Percentiles rank a stretch among this genome's conserved stretches.
Conservation (phyloP, 495 filamentous ascomycete genomes). For the Sordaria brevicollis region DNA sequence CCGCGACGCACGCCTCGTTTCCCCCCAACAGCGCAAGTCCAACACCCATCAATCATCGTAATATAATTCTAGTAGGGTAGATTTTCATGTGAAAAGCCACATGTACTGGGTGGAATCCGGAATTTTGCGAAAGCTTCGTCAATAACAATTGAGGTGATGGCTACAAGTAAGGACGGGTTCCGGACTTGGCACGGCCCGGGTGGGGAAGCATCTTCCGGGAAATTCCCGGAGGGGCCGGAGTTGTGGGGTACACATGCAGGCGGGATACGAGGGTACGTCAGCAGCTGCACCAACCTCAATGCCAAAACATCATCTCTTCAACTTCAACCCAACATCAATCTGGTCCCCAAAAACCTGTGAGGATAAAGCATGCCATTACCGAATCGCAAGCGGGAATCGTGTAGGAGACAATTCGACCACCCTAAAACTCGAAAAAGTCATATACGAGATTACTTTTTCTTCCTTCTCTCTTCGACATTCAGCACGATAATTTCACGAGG, state of each 20-base stretch:
- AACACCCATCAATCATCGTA: rapidly evolving
- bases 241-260: not conserved
- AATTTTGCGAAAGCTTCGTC: too few species aligned
- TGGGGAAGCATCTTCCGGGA: not conserved
- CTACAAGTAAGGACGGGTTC: too few species aligned
- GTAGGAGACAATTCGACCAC: too few species aligned
- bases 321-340: not conserved
- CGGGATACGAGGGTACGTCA: not conserved
- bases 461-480: not conserved
- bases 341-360: too few species aligned
- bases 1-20: too few species aligned
- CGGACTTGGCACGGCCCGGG: not conserved
- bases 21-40: too few species aligned
- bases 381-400: too few species aligned
- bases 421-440: not conserved
- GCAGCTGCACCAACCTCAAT: not conserved
- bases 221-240: not conserved
- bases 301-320: not conserved
- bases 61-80: not conserved
- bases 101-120: too few species aligned
- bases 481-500: too few species aligned
- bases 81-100: too few species aligned
- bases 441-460: not conserved
- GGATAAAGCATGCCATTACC: too few species aligned
- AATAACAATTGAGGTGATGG: too few species aligned